Base-by-base conservation (phyloP, 192 early-diverging fungal species). In the Backusella westeae region DNA sequence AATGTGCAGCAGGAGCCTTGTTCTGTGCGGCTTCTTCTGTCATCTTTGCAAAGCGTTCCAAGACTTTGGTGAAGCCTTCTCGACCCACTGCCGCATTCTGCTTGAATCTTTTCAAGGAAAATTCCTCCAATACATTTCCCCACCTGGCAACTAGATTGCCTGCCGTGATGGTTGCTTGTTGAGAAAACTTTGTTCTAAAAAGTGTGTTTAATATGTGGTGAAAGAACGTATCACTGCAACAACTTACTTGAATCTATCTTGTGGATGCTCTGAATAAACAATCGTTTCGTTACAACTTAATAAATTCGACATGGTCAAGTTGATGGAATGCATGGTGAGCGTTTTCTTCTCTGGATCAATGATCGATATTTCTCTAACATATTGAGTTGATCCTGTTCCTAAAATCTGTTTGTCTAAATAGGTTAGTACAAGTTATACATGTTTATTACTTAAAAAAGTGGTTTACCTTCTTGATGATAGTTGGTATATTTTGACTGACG, bases 291-390 rank as follows among this genome's bases (percentile, higher is more conserved):
- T 89, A 15, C 96, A 93, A 23, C 85, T 87, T 52, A 99, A 80
- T 35, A 99, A 78, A 75, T 93, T 89, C 79, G 92, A 90, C 87
- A 95, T 93, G 23, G 93, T 92, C 66, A 99, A 85, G 81, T 98
- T 99, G 38, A 89, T 88, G 70, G 93, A 93, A 46, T 86, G 87
- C 87, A 96, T 94, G 2, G 87, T 90, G 77, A 95, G 87, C 7
- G 84, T 88, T 72, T 91, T 82, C 49, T 90, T 85, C 14, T 84
- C 82, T 6, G 95, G 95, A 79, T 99, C 96, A 34, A 97, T 88
- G 35, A 93, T 89, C 14, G 92, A 93, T 73, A 94, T 92, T 86
- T 99, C 98, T 49, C 93, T 90, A 78, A 97, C 95, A 75, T 95
- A 99, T 38, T 92, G 90, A 0, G 86, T 80, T 38, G 92, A 88